Conservation (phyloP, 345 rosid genomes). For the Aquilaria malaccensis region DNA sequence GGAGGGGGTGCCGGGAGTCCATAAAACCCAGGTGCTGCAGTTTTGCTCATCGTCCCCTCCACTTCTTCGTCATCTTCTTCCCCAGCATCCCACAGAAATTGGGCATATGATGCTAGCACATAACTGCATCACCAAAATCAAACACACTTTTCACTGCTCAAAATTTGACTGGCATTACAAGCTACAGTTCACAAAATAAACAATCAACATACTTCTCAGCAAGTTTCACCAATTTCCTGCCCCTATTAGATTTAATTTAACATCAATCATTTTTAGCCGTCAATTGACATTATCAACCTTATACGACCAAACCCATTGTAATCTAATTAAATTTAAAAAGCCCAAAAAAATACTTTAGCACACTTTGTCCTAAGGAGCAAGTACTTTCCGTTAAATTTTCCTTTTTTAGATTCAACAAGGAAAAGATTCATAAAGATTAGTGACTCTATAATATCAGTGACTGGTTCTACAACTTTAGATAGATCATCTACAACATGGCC, state of each 20-base stretch:
- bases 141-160: background rate
- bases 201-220: background rate
- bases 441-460: too few species aligned
- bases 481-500: too few species aligned
- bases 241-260: background rate
- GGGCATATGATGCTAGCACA: constrained; percentile 84
- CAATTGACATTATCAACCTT: background rate
- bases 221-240: background rate
- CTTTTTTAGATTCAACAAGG: too few species aligned
- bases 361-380: too few species aligned
- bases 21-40: constrained; percentile 19
- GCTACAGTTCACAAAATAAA: background rate
- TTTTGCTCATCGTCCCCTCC: constrained; percentile 20
- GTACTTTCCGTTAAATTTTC: too few species aligned
- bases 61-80: constrained; percentile 41
- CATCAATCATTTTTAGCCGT: background rate
- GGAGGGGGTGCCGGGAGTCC: constrained; percentile 29
- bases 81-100: constrained; percentile 86
- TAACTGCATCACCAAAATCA: constrained; percentile 40
- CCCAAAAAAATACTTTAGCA: too few species aligned
- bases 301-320: background rate
- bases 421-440: too few species aligned
- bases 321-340: too few species aligned
- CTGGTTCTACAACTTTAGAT: too few species aligned
- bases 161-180: background rate